Percentiles rank a stretch among this genome's conserved stretches.
Conservation (phyloP, 441 rosid genomes). For the Biscutella laevigata region DNA sequence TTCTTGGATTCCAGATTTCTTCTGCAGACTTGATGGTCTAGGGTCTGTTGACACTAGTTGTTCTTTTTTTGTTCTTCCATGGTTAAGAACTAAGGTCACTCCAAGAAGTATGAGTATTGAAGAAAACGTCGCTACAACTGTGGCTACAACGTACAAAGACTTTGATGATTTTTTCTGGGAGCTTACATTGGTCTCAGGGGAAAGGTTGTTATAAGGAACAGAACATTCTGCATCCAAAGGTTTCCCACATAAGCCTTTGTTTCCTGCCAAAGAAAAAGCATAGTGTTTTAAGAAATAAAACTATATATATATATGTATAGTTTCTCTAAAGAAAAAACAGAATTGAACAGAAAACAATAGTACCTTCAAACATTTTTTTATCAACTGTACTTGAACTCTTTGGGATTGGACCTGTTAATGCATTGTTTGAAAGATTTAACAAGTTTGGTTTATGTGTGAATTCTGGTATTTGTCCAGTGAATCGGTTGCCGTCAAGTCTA, state of each 20-base stretch:
- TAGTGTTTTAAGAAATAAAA: background rate
- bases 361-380: conserved; percentile 40
- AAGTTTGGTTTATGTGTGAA: conserved; percentile 25
- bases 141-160: conserved; percentile 14
- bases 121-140: conserved; percentile 25
- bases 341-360: background rate
- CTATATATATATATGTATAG: background rate
- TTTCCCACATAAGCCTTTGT: conserved; percentile 51
- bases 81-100: conserved; percentile 17
- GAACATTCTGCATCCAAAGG: conserved; percentile 36
- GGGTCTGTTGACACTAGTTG: conserved; percentile 23
- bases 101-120: conserved; percentile 26
- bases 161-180: conserved; percentile 3
- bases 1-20: conserved; percentile 31
- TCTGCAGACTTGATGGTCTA: conserved; percentile 32
- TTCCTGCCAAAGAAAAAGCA: conserved; percentile 34
- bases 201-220: conserved; percentile 3
- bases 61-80: conserved; percentile 8
- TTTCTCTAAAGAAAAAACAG: background rate
- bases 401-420: conserved; percentile 51
- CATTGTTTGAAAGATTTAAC: conserved; percentile 48
- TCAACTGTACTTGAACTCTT: conserved; percentile 27
- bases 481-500: conserved; percentile 51
- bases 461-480: conserved; percentile 49
- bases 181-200: background rate